A percentile compares a stretch with the other conserved stretches of the same genome.
Evolutionary conservation across 2,329 filamentous ascomycete species (phyloP).

Genomic region (Coniochaeta sp.): DNA sequence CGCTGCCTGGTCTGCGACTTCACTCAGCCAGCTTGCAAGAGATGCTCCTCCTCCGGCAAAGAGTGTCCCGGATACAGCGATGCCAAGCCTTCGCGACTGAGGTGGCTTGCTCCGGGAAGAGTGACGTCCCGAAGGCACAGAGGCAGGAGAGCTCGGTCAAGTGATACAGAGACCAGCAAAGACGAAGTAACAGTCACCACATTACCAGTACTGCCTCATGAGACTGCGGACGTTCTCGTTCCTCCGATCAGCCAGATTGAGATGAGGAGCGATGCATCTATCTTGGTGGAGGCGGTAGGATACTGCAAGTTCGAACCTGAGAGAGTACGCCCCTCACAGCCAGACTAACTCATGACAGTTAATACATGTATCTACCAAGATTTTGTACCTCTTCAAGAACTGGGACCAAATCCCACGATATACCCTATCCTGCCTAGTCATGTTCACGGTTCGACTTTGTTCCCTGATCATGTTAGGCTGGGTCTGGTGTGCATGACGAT

Average conservation of each 20-base stretch:
- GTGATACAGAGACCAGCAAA: background rate
- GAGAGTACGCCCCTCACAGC: background rate
- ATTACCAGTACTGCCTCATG: background rate
- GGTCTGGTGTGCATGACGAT: constrained; percentile 8
- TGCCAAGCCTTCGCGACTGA: constrained; percentile 1
- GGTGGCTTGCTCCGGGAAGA: constrained; percentile 2
- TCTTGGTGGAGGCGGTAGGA: background rate
- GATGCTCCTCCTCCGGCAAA: constrained; percentile 1
- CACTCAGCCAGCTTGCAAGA: constrained; percentile 1
- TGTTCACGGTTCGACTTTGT: background rate
- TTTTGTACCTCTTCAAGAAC: background rate
- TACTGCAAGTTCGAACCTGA: constrained; percentile 1
- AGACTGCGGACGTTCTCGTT: background rate
- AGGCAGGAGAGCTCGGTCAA: background rate
- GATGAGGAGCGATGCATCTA: background rate
- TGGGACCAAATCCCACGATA: constrained; percentile 1
- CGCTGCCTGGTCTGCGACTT: constrained; percentile 4
- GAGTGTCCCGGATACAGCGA: constrained; percentile 3
- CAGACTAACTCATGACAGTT: background rate
- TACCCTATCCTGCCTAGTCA: constrained; percentile 1
- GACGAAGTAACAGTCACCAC: background rate
- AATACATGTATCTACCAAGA: constrained; percentile 5
- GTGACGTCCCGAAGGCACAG: background rate
- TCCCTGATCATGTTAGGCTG: constrained; percentile 3
- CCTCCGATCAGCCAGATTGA: background rate